These are phyloP conservation scores for Ophiocordyceps camponoti-rufipedis DNA, from an alignment of 2,329 filamentous ascomycete species.

Conservation along the genomic window DNA sequence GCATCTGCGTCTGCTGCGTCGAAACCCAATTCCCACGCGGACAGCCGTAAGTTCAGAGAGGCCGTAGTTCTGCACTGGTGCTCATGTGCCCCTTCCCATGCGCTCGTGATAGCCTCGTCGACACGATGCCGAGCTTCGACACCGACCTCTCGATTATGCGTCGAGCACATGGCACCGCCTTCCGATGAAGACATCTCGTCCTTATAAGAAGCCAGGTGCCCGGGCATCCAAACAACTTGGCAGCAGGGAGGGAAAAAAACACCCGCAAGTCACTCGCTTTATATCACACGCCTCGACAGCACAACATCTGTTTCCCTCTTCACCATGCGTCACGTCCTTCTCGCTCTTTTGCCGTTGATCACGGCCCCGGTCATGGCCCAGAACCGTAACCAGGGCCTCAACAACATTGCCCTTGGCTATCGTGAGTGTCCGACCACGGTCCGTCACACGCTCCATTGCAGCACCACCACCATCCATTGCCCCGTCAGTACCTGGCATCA, in stretches of 20 bases:
- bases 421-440: background rate
- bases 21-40: no score
- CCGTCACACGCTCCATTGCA: background rate
- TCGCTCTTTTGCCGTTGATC: background rate
- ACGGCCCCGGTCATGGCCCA: background rate
- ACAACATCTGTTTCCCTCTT: background rate
- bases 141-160: background rate
- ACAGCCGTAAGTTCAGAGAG: no score
- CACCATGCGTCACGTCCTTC: background rate
- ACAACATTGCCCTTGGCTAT: background rate
- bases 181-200: background rate
- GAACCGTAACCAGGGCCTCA: no score
- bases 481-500: background rate
- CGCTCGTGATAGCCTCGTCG: background rate
- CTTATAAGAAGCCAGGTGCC: background rate
- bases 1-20: no score
- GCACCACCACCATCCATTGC: background rate
- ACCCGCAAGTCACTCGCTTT: background rate
- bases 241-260: background rate
- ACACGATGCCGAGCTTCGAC: background rate
- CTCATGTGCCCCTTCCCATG: background rate
- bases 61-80: no score
- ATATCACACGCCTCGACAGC: background rate
- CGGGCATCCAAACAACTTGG: background rate
- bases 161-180: background rate